Evolutionary conservation across 2,329 filamentous ascomycete species (phyloP).

Genomic region (Paracamarosporium sp.): DNA sequence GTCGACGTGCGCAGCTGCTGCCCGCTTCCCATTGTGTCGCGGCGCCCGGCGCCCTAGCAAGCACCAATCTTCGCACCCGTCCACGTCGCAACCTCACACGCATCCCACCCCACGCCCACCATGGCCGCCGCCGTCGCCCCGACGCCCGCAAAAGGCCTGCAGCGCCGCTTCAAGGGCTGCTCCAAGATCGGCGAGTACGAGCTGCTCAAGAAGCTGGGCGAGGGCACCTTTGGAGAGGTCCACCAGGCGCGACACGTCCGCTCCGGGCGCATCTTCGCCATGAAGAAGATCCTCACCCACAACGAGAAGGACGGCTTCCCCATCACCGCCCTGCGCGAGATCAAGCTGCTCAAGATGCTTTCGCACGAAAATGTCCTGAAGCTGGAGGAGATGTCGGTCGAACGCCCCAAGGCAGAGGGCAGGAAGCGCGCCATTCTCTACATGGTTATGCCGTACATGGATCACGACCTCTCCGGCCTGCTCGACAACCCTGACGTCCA

Average conservation of each 20-base stretch:
- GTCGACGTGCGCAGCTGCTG: constrained; percentile 16
- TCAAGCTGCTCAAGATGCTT: constrained; percentile 96
- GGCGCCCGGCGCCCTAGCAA: constrained; percentile 20
- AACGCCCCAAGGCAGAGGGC: constrained; percentile 67
- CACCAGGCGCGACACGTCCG: constrained; percentile 83
- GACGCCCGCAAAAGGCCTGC: constrained; percentile 56
- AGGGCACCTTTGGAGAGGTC: constrained; percentile 96
- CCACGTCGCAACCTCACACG: neutral
- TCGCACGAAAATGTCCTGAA: constrained; percentile 87
- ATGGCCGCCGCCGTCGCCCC: constrained; percentile 29
- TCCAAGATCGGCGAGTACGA: constrained; percentile 83
- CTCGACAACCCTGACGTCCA: constrained; percentile 91
- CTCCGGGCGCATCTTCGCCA: constrained; percentile 77
- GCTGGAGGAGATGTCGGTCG: constrained; percentile 95
- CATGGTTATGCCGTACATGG: constrained; percentile 99
- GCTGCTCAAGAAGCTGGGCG: constrained; percentile 82
- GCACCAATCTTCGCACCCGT: neutral
- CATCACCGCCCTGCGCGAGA: constrained; percentile 96
- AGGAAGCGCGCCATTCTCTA: constrained; percentile 81
- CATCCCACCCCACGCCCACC: constrained; percentile 8
- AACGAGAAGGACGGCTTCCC: constrained; percentile 99
- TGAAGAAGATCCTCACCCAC: constrained; percentile 99
- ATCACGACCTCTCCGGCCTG: constrained; percentile 96
- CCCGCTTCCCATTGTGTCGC: constrained; percentile 12
- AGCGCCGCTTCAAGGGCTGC: constrained; percentile 78